Conservation (phyloP, 2,329 filamentous ascomycete genomes). For the Epichloe glyceriae region DNA sequence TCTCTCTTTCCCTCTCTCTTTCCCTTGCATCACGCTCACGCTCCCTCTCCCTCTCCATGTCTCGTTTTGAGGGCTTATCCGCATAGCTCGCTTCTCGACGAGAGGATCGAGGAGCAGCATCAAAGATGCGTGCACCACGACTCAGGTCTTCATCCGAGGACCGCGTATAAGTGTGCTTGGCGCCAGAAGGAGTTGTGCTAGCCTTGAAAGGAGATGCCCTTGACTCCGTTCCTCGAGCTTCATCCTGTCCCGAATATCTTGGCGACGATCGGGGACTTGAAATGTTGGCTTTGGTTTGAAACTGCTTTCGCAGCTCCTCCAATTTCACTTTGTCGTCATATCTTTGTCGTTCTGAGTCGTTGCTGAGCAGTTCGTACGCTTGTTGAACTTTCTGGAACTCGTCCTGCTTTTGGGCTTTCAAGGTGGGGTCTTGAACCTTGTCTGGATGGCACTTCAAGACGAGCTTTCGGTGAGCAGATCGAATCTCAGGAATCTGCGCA, state of each 20-base stretch:
- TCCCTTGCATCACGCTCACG: constrained; percentile 7
- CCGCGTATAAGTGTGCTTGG: constrained; percentile 23
- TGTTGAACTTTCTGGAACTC: constrained; percentile 89
- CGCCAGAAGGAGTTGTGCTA: constrained; percentile 18
- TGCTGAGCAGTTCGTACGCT: constrained; percentile 80
- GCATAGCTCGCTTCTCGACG: constrained; percentile 36
- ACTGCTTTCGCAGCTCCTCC: constrained; percentile 48
- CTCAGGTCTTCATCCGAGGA: constrained; percentile 37
- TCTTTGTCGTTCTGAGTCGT: constrained; percentile 56
- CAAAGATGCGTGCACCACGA: constrained; percentile 26
- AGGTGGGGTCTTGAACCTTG: constrained; percentile 66
- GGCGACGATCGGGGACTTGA: constrained; percentile 31
- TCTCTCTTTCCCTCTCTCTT: constrained; percentile 23
- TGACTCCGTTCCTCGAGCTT: constrained; percentile 2
- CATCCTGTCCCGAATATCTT: constrained; percentile 16
- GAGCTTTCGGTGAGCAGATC: constrained; percentile 70
- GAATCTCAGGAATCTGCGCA: constrained; percentile 59
- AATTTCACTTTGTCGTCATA: constrained; percentile 69
- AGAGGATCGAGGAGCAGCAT: constrained; percentile 24
- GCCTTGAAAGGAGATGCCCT: constrained; percentile 28
- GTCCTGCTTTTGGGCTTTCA: constrained; percentile 67
- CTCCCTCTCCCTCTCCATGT: constrained; percentile 27
- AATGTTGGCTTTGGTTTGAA: constrained; percentile 29
- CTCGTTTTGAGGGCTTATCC: constrained; percentile 31
- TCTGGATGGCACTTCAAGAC: constrained; percentile 84